Evolutionary conservation across 208 protist species (phyloP).

Genomic region (Strigomonas culicis): DNA sequence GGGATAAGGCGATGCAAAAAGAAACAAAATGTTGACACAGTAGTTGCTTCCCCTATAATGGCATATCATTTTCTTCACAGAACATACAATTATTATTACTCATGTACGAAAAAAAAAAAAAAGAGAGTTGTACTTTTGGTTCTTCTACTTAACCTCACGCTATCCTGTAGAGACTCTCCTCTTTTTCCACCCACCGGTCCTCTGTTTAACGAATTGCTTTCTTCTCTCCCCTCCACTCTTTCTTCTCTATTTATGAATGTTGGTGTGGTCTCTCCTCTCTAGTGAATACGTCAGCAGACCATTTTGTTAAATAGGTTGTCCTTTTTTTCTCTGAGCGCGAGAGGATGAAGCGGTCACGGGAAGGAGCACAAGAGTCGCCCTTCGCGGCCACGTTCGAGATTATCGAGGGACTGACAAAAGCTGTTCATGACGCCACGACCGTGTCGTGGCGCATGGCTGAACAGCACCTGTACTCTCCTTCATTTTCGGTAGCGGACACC

Average conservation of each 20-base stretch:
- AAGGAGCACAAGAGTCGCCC: constrained; percentile 11
- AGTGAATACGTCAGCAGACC: too few species aligned
- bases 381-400: constrained; percentile 21
- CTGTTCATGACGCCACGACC: neutral
- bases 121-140: too few species aligned
- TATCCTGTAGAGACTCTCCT: too few species aligned
- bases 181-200: neutral
- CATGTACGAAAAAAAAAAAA: too few species aligned
- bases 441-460: neutral
- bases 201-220: neutral
- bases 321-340: neutral
- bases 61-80: constrained; percentile 8
- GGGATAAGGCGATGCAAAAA: constrained; percentile 30
- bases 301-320: too few species aligned
- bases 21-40: too few species aligned
- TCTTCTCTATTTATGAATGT: neutral
- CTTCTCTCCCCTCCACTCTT: constrained; percentile 10
- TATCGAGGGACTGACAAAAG: constrained; percentile 21
- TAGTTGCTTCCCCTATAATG: too few species aligned
- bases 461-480: neutral
- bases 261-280: neutral
- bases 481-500: neutral
- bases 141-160: too few species aligned
- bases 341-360: constrained; percentile 28
- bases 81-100: too few species aligned